Evolutionary conservation across 371 early-diverging fungal genomes (phyloP).

Genomic region (Amoeboaphelidium protococcarum): DNA sequence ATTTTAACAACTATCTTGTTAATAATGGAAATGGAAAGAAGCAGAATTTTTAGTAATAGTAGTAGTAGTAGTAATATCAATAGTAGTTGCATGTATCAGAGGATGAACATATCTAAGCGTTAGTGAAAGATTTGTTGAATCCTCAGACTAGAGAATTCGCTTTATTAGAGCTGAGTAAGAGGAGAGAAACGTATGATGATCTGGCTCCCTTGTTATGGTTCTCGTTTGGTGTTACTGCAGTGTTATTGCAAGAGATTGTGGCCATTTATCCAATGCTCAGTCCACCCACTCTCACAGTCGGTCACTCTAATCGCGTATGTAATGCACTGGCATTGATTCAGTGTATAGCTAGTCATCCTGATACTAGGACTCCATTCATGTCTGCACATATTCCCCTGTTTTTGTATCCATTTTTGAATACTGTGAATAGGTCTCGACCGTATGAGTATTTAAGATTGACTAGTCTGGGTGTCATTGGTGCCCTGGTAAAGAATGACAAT

Average conservation of each 20-base stretch:
- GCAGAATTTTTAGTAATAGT: no score
- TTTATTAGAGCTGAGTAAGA: conserved; percentile 56
- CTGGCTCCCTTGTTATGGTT: conserved; percentile 87
- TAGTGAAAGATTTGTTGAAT: neutral
- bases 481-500: conserved; percentile 77
- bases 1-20: no score
- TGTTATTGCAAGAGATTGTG: conserved; percentile 77
- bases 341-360: conserved; percentile 77
- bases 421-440: conserved; percentile 67
- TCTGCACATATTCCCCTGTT: conserved; percentile 88
- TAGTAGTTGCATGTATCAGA: no score
- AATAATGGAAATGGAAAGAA: no score
- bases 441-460: conserved; percentile 85
- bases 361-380: conserved; percentile 64
- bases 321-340: conserved; percentile 85
- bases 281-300: conserved; percentile 61
- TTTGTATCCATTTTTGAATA: conserved; percentile 89
- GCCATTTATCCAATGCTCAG: conserved; percentile 68
- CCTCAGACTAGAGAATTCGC: neutral
- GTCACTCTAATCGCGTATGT: conserved; percentile 75
- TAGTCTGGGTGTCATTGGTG: conserved; percentile 81
- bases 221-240: conserved; percentile 42
- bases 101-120: no score
- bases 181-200: conserved; percentile 76
- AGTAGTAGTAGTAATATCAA: no score